Conservation (phyloP, 257 asterid genomes). For the Jacaranda copaia region DNA sequence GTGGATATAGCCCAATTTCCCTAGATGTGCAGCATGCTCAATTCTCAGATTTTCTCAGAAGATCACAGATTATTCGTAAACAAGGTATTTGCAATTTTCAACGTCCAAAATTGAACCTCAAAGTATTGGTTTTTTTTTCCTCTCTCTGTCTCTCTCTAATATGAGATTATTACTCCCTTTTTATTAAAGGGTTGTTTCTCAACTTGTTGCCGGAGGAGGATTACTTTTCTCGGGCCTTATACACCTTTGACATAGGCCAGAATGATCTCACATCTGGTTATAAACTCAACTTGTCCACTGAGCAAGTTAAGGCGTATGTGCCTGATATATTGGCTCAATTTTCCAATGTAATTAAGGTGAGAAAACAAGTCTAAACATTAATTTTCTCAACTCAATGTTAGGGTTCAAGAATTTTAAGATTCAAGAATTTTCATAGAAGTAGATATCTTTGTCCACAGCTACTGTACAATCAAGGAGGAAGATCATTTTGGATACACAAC, state of each 20-base stretch:
- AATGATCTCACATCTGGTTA: conserved; percentile 87
- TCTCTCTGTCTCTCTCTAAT: too few species aligned
- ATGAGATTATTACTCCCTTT: background rate
- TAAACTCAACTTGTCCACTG: conserved; percentile 64
- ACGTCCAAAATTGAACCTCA: background rate
- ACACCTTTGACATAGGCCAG: conserved; percentile 84
- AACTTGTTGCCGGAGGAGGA: conserved; percentile 56
- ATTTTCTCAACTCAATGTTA: background rate
- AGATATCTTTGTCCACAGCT: conserved; percentile 31
- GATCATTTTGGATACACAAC: conserved; percentile 82
- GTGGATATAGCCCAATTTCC: conserved; percentile 87
- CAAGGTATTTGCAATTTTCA: conserved; percentile 43
- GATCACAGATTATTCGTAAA: conserved; percentile 61
- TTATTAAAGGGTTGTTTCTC: conserved; percentile 44
- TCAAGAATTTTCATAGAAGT: too few species aligned
- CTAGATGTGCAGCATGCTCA: conserved; percentile 66
- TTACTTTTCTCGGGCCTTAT: conserved; percentile 58
- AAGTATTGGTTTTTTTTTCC: background rate
- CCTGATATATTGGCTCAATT: conserved; percentile 68
- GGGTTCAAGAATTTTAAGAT: background rate
- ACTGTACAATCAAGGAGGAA: conserved; percentile 63
- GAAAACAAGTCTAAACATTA: background rate
- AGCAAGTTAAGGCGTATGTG: conserved; percentile 74
- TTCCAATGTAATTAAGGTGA: conserved; percentile 63
- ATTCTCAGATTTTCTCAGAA: conserved; percentile 57